Base-by-base conservation (phyloP, 2,329 filamentous ascomycete species). In the Ophiostoma populinum region DNA sequence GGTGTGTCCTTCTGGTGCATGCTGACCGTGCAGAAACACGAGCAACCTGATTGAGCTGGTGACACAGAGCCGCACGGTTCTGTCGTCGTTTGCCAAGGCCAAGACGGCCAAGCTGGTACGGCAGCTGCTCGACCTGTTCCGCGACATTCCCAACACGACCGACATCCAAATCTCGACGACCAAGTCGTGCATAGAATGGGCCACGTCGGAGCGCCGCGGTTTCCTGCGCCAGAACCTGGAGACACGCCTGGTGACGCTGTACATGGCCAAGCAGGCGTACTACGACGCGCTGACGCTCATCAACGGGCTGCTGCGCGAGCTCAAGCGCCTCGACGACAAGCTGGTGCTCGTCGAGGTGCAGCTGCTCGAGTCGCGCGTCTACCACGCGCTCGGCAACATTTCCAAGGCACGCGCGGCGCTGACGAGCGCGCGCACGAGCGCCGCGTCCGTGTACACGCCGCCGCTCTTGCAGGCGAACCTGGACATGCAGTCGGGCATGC, bases 151-250 rank as follows among this genome's bases (percentile, higher is more conserved):
- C 50, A 80, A 94, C 60, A 90, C 83, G 48, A 80, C 80, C 63
- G 90, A 98, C 55, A 81, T 78, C 53, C 90, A 98, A 63, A 85
- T 93, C 55, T 64, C 76, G 55, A 83, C 94, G 49, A 98, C 90
- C 51, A 93, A 93, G 61, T 93, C 90, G 60, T 95, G 85, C 64
- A 98, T 98, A 74, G 87, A 95, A 62, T 98, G 90, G 90, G 90
- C 90, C 32, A 82, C 87, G 36, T 80, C 82, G 35, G 85, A 95
- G 63, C 80, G 86, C 49, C 80, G 90, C 52, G 82, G 83, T 41
- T 98, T 98, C 68, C 73, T 98, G 48, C 85, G 90, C 47, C 90
- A 98, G 64, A 93, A 92, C 58, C 82, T 98, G 52, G 85, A 98
- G 66, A 92, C 87, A 39, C 80, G 90, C 43, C 77, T 98, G 39